Evolutionary conservation across 2,329 filamentous ascomycete species (phyloP), one percentile per base, ranked within the genome.

Genomic region (Coccinonectria pachysandricola): DNA sequence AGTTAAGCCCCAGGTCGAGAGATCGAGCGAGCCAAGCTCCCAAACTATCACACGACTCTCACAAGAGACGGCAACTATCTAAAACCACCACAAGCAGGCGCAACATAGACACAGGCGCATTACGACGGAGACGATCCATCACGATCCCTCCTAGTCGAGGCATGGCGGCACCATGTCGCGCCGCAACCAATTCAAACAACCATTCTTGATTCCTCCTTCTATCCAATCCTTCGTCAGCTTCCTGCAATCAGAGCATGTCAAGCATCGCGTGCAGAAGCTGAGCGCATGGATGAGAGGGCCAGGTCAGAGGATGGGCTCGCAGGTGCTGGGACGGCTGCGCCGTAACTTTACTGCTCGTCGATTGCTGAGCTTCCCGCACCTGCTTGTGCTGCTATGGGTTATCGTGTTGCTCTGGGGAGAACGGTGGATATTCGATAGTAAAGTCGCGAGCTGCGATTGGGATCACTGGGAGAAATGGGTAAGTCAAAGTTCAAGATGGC

Each of bases 401-500:
- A 52, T 83, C 12, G 66, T 81, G 12, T 46, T 98, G 36, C 72
- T 91, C 39, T 91, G 83, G 75, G 86, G 88, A 2, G 91, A 98
- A 60, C 67, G 81, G 32, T 80, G 71, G 55, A 68, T 79, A 18
- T 96, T 92, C 53, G 64, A 69, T 27, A 71, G 71, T 37, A 75
- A 71, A 33, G 71, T 94, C 10, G 62, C 70, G 30, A 65, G 61
- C 26, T 98, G 91, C 54, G 60, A 71, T 28, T 98, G 91, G 91
- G 66, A 72, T 18, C 71, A 70, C 20, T 98, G 91, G 91, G 91
- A 98, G 62, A 68, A 73, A 54, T 98, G 91, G 87, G 86, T 93
- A 65, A 48, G 71, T 44, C 12, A 7, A 12, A 6, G 8, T 12
- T 2, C n/a, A n/a, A n/a, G n/a, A 6, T 11, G 4, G 9, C 17